Conservation (phyloP, 768 basidiomycete genomes). For the Mycena albidolilacea region DNA sequence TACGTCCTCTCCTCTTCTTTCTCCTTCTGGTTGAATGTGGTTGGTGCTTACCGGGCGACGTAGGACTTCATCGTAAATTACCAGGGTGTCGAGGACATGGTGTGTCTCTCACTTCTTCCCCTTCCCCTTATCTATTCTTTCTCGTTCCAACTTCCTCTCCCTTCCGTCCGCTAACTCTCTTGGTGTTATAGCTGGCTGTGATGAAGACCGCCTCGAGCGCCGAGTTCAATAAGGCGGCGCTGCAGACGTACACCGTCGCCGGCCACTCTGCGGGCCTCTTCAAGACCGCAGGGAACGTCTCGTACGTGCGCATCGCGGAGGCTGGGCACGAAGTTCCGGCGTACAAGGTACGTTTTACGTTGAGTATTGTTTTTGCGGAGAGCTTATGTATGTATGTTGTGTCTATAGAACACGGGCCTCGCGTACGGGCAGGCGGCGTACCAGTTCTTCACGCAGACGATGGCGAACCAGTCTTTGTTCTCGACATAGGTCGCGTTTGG, state of each 20-base stretch:
- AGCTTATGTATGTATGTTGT: too few relatives aligned
- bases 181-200: conserved; percentile 48
- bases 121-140: too few relatives aligned
- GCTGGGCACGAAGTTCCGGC: conserved; percentile 28
- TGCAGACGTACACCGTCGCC: conserved; percentile 64
- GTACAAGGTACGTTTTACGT: background rate
- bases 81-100: conserved; percentile 71
- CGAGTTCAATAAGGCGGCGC: conserved; percentile 57
- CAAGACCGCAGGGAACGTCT: conserved; percentile 69
- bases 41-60: background rate
- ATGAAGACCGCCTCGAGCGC: conserved; percentile 63
- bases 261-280: conserved; percentile 66
- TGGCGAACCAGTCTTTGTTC: conserved; percentile 28
- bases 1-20: conserved; percentile 43
- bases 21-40: background rate
- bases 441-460: conserved; percentile 30
- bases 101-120: conserved; percentile 35
- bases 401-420: too few relatives aligned
- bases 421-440: conserved; percentile 16
- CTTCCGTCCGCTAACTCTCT: background rate
- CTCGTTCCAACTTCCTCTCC: background rate
- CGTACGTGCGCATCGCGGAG: conserved; percentile 33
- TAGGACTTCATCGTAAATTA: conserved; percentile 71
- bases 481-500: conserved; percentile 6
- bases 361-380: background rate